Base-by-base conservation (phyloP, 352 stramenopile species). In the Pythium coloratum region DNA sequence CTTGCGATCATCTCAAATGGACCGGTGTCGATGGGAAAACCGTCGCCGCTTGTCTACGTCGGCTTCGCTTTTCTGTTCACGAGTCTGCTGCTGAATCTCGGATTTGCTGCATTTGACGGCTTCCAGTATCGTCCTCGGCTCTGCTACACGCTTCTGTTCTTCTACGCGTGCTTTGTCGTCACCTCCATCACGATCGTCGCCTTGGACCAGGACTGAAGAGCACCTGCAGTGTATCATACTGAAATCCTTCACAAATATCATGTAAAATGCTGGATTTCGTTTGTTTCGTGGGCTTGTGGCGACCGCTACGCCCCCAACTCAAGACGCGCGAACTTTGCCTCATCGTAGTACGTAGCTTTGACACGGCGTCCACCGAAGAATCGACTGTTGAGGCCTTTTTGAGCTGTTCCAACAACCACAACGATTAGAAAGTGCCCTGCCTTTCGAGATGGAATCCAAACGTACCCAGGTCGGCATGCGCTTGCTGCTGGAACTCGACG, bases 281-380 rank as follows among this genome's bases (percentile, higher is more conserved):
- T n/a, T 56, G 49, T 14, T 30, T 30, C 7, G 12, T 53, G 46
- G 6, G 10, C 16, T n/a, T 60, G 49, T 6, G 32, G 18, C 30
- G 34, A 63, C 33, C 7, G 13, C 55, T 78, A 79, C 20, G 55
- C 72, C 18, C 66, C 78, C 16, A 97, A 67, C 42, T 97, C 77
- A 55, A 79, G 77, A 33, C 76, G 66, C 6, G 80, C 71, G 57
- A 96, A 97, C 60, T 82, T 91, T 30, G 60, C 67, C 20, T 97
- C 90, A 50, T 97, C 88, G 65, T 89, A 97, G 36, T 89, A 89
- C 30, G 71, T 67, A 6, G 91, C 91, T 55, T 84, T 78, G 5
- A 97, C 88, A 38, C 94, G 89, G 13, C 91, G 80, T 42, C 91
- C 91, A 58, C 84, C 91, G 72, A 97, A 97, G 73, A 96, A 97